These are phyloP conservation scores for Lentinula sp. DNA, from an alignment of 768 basidiomycete species.

Conservation along the genomic window DNA sequence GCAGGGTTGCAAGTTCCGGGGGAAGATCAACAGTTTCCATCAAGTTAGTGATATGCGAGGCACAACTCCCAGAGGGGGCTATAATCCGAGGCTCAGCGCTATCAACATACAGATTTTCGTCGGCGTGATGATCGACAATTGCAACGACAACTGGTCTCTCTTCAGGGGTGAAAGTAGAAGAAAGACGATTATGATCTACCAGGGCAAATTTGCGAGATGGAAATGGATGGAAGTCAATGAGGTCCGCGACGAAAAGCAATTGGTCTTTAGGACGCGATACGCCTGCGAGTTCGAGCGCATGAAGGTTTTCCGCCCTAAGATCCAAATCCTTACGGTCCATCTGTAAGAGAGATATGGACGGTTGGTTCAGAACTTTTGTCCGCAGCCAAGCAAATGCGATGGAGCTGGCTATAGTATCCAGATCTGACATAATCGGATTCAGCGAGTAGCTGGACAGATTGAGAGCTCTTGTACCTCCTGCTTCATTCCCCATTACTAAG, in stretches of 20 bases:
- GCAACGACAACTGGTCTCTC: slow-evolving; percentile 53
- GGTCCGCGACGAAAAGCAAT: slow-evolving; percentile 64
- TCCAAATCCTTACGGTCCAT: slow-evolving; percentile 60
- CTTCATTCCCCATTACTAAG: slow-evolving; percentile 92
- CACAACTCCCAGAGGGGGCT: slow-evolving; percentile 68
- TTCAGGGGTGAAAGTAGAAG: slow-evolving; percentile 29
- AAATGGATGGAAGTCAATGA: slow-evolving; percentile 40
- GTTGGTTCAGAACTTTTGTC: slow-evolving; percentile 45
- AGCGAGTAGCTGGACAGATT: not conserved
- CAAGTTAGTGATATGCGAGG: slow-evolving; percentile 47
- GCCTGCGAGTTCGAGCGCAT: slow-evolving; percentile 61
- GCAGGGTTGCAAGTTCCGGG: slow-evolving; percentile 65
- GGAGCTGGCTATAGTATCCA: slow-evolving; percentile 84
- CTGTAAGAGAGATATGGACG: slow-evolving; percentile 67
- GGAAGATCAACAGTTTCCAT: slow-evolving; percentile 36
- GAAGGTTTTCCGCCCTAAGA: slow-evolving; percentile 83
- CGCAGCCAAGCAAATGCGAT: slow-evolving; percentile 80
- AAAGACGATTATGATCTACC: slow-evolving; percentile 86
- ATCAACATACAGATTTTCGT: slow-evolving; percentile 64
- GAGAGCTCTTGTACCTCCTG: slow-evolving; percentile 60
- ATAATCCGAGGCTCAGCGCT: slow-evolving; percentile 65
- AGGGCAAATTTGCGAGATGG: slow-evolving; percentile 64
- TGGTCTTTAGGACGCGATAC: slow-evolving; percentile 43
- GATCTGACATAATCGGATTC: slow-evolving; percentile 43
- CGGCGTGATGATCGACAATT: slow-evolving; percentile 88